Evolutionary conservation across 371 early-diverging fungal species (phyloP).

Genomic region (Mucor saturninus): DNA sequence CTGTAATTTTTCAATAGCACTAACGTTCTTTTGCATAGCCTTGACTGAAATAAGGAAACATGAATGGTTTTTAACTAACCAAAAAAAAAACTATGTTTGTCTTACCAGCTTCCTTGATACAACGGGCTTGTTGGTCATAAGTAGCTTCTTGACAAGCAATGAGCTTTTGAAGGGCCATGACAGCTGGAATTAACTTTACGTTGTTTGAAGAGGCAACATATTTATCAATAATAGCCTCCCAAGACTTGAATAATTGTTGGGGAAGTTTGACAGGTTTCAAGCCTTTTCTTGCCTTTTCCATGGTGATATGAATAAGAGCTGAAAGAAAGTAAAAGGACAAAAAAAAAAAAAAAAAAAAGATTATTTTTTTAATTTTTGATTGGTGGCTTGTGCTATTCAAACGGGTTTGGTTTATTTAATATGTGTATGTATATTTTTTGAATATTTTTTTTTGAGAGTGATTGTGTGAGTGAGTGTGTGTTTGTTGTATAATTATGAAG

Average conservation of each 20-base stretch:
- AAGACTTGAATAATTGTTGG: constrained; percentile 29
- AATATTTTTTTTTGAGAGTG: constrained; percentile 4
- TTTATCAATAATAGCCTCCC: constrained; percentile 25
- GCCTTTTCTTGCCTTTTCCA: constrained; percentile 37
- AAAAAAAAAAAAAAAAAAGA: constrained; percentile 2
- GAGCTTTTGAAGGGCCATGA: constrained; percentile 26
- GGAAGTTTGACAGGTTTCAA: constrained; percentile 41
- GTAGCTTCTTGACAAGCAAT: constrained; percentile 22
- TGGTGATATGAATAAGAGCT: not conserved
- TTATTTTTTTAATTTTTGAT: constrained; percentile 1
- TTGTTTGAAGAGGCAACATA: constrained; percentile 11
- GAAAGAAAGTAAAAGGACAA: not conserved
- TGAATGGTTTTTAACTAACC: not conserved
- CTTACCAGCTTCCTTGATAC: constrained; percentile 40
- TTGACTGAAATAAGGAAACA: constrained; percentile 6
- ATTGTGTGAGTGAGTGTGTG: not conserved
- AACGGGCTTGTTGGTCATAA: constrained; percentile 43
- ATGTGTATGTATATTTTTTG: not conserved
- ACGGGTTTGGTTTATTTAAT: not conserved
- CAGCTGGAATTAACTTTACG: constrained; percentile 20
- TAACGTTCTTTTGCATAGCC: constrained; percentile 13
- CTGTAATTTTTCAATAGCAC: constrained; percentile 4
- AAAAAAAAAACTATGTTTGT: not conserved
- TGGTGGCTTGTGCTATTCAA: constrained; percentile 1
- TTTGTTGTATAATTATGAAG: constrained; percentile 11